A percentile compares a stretch with the other conserved stretches of the same genome.
phyloP scores from a whole-genome alignment of 2,329 filamentous ascomycete genomes.

The Neopestalotiopsis rosae region DNA sequence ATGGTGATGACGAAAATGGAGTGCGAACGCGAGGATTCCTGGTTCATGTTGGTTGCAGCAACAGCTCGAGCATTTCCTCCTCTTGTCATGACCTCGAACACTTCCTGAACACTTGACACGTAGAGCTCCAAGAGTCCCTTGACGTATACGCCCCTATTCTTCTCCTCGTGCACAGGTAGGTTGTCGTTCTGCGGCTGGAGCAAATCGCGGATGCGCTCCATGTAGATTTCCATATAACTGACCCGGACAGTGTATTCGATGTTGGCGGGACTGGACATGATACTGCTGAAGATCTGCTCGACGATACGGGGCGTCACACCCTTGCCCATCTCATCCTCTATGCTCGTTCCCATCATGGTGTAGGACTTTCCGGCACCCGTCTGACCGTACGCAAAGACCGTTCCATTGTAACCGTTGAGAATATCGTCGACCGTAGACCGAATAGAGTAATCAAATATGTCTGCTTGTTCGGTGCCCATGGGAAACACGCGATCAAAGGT shows the following conservation, averaged over 20 bases:
- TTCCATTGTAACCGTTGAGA: constrained; percentile 98
- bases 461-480: constrained; percentile 86
- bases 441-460: constrained; percentile 99
- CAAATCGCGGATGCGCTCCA: constrained; percentile 96
- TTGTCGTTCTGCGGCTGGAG: constrained; percentile 94
- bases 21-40: constrained; percentile 96
- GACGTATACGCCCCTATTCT: constrained; percentile 93
- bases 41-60: constrained; percentile 98
- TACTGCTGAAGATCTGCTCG: constrained; percentile 96
- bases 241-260: constrained; percentile 99
- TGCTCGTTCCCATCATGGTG: constrained; percentile 97
- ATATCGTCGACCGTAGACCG: constrained; percentile 96
- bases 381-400: constrained; percentile 97
- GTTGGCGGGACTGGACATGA: constrained; percentile 86
- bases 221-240: constrained; percentile 99
- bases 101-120: constrained; percentile 92
- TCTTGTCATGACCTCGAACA: constrained; percentile 95
- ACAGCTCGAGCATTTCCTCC: constrained; percentile 91
- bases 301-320: constrained; percentile 97
- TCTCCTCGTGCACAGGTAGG: constrained; percentile 96
- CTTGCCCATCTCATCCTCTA: constrained; percentile 85
- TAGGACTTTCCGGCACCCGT: constrained; percentile 98
- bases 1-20: constrained; percentile 98
- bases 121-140: constrained; percentile 95
- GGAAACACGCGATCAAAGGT: constrained; percentile 98